Percentiles rank a stretch among this genome's conserved stretches.
phyloP scores from a whole-genome alignment of 345 rosid species.

The Turritis glabra region DNA sequence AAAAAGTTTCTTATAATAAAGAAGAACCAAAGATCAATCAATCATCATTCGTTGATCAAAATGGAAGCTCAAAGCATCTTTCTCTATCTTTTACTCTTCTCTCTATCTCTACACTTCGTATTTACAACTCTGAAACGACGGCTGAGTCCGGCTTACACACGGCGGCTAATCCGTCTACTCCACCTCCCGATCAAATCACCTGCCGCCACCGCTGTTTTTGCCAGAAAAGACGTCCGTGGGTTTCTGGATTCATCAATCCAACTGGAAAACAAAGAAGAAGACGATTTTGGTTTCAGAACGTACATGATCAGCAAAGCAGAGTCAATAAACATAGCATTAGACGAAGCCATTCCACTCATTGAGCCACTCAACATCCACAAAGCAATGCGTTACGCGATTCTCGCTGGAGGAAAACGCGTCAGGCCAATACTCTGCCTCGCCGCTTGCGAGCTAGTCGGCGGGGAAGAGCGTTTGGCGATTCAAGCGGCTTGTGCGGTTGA shows the following conservation, averaged over 20 bases:
- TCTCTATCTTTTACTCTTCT: conserved; percentile 12
- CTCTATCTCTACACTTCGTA: conserved; percentile 23
- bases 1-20: not conserved
- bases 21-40: not conserved
- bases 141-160: not conserved
- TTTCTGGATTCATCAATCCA: conserved; percentile 31
- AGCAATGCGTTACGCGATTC: conserved; percentile 82
- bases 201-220: conserved; percentile 44
- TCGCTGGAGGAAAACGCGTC: conserved; percentile 85
- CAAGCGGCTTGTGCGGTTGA: conserved; percentile 84
- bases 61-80: conserved; percentile 9
- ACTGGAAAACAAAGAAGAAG: not conserved
- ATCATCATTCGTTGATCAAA: not conserved
- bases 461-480: conserved; percentile 57
- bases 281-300: conserved; percentile 51
- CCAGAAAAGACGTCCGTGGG: conserved; percentile 38
- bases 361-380: conserved; percentile 76
- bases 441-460: conserved; percentile 74
- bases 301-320: conserved; percentile 63
- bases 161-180: conserved; percentile 17
- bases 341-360: conserved; percentile 56
- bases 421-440: conserved; percentile 82
- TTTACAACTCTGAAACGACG: conserved; percentile 7
- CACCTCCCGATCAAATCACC: conserved; percentile 14
- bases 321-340: conserved; percentile 62